Conservation (phyloP, 78 protist genomes). For the Dictyostelium firmibasis region DNA sequence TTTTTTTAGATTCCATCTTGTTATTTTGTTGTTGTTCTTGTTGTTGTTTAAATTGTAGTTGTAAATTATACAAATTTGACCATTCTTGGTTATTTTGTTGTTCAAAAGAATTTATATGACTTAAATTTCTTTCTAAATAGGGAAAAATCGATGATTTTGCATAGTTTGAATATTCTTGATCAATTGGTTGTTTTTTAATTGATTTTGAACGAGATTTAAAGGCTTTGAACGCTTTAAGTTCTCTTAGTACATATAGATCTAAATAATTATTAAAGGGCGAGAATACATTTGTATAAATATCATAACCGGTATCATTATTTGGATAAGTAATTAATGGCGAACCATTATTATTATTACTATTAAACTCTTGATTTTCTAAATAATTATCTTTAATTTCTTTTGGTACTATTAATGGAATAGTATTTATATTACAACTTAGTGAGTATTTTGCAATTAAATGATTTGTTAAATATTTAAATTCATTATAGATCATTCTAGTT, state of each 20-base stretch:
- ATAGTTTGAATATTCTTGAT: background rate
- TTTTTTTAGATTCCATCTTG: background rate
- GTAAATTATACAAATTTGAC: background rate
- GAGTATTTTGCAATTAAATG: background rate
- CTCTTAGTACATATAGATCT: background rate
- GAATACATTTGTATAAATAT: background rate
- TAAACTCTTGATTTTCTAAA: background rate
- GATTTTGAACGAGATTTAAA: background rate
- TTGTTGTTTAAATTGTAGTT: background rate
- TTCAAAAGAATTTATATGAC: background rate
- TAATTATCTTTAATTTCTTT: background rate
- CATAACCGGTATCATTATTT: background rate
- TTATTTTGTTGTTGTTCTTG: background rate
- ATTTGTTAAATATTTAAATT: slow-evolving; percentile 6
- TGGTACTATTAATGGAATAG: background rate
- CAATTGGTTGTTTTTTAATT: background rate
- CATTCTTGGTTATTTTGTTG: background rate
- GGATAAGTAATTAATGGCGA: background rate
- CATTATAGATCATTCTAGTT: background rate
- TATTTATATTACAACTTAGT: background rate
- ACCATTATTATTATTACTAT: background rate
- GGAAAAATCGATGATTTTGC: background rate
- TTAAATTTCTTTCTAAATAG: background rate
- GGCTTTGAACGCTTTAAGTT: background rate
- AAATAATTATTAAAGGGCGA: background rate